These are phyloP conservation scores for Phytophthora sp. DNA, from an alignment of 352 stramenopile species.

Conservation along the genomic window DNA sequence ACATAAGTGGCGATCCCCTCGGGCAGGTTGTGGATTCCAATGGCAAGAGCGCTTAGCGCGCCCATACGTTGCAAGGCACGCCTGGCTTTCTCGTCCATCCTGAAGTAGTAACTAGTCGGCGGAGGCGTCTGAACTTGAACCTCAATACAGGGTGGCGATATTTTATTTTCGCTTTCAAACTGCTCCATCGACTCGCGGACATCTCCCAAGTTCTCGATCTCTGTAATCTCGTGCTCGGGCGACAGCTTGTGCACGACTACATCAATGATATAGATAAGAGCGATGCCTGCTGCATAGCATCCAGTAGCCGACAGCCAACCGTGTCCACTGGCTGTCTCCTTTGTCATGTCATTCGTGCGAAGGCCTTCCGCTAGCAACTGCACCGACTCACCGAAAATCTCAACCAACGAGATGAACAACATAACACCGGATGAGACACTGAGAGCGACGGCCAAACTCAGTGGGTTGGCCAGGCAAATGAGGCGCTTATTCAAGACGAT, in stretches of 20 bases:
- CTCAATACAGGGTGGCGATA: slow-evolving; percentile 27
- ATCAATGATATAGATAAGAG: slow-evolving; percentile 60
- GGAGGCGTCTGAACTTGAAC: slow-evolving; percentile 10
- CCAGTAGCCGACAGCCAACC: slow-evolving; percentile 82
- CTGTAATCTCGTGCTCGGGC: slow-evolving; percentile 35
- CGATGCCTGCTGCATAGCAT: slow-evolving; percentile 88
- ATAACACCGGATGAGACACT: slow-evolving; percentile 58
- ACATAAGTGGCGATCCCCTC: slow-evolving; percentile 96
- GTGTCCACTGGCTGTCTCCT: slow-evolving; percentile 44
- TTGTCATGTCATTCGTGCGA: slow-evolving; percentile 37
- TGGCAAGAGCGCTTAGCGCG: slow-evolving; percentile 90
- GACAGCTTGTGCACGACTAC: slow-evolving; percentile 47
- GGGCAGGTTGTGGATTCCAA: slow-evolving; percentile 95
- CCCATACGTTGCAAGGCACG: slow-evolving; percentile 83
- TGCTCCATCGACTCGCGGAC: slow-evolving; percentile 41
- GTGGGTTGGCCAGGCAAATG: slow-evolving; percentile 46
- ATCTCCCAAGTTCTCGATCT: slow-evolving; percentile 39
- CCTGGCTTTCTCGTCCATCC: slow-evolving; percentile 43
- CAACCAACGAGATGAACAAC: slow-evolving; percentile 47
- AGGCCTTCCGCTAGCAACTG: slow-evolving; percentile 41
- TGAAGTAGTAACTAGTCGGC: slow-evolving; percentile 15
- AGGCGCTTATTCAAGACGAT: slow-evolving; percentile 56
- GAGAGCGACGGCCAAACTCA: slow-evolving; percentile 84
- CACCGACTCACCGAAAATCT: slow-evolving; percentile 56
- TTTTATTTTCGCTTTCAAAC: slow-evolving; percentile 33